Conservation (phyloP, 495 filamentous ascomycete species). For the Neurospora sp. region DNA sequence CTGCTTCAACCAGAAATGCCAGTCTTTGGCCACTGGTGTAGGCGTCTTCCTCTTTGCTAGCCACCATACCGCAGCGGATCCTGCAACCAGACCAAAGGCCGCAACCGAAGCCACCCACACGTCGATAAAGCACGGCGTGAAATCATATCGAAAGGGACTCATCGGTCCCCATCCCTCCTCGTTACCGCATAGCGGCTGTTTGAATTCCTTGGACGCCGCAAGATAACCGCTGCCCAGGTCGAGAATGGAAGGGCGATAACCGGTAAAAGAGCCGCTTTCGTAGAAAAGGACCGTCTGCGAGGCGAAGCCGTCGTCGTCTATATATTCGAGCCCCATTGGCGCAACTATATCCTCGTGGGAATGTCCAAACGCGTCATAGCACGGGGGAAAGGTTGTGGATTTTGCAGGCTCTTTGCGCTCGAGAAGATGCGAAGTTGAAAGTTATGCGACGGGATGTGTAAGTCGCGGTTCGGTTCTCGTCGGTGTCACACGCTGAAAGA, state of each 20-base stretch:
- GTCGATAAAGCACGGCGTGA: conserved; percentile 95
- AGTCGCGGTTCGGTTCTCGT: neutral
- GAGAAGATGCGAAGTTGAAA: neutral
- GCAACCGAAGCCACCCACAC: conserved; percentile 70
- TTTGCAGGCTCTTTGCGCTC: neutral
- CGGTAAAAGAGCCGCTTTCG: conserved; percentile 43
- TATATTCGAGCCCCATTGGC: conserved; percentile 21
- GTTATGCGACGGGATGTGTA: neutral
- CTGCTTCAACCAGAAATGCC: conserved; percentile 93
- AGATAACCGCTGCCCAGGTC: conserved; percentile 39
- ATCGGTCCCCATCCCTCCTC: conserved; percentile 92
- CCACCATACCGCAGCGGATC: conserved; percentile 65
- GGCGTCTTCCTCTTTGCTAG: conserved; percentile 50
- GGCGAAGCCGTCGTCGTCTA: conserved; percentile 7
- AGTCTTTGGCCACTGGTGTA: conserved; percentile 65
- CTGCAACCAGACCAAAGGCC: conserved; percentile 63
- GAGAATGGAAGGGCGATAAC: conserved; percentile 28
- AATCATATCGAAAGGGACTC: conserved; percentile 72
- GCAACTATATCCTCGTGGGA: conserved; percentile 12
- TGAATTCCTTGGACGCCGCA: conserved; percentile 25
- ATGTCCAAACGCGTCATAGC: conserved; percentile 16
- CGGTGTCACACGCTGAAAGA: neutral
- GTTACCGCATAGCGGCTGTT: conserved; percentile 74
- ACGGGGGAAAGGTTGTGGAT: neutral
- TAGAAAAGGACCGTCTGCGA: conserved; percentile 37